Conservation (phyloP, 306 rosid genomes). For the Vachellia collinsii region DNA sequence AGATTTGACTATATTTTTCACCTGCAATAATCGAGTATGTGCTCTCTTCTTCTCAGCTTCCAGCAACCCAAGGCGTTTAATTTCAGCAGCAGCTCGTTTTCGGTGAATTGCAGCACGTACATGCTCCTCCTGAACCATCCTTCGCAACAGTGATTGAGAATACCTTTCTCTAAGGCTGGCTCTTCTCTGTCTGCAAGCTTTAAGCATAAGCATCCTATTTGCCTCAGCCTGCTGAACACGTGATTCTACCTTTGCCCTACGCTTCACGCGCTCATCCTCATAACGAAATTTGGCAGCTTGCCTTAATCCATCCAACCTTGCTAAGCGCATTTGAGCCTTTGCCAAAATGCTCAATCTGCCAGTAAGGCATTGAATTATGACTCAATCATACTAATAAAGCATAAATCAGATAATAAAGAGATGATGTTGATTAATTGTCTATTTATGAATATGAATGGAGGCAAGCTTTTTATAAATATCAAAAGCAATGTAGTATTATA, state of each 20-base stretch:
- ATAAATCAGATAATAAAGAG: constrained; percentile 11
- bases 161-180: constrained; percentile 88
- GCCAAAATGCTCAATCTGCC: constrained; percentile 79
- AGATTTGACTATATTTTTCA: constrained; percentile 70
- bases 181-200: constrained; percentile 81
- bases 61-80: constrained; percentile 68
- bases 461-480: not conserved
- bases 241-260: constrained; percentile 77
- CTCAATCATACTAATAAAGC: constrained; percentile 21
- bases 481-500: constrained; percentile 1
- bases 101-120: constrained; percentile 87
- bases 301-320: constrained; percentile 81
- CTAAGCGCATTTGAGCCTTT: constrained; percentile 82
- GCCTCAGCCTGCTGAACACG: constrained; percentile 90
- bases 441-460: not conserved
- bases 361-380: constrained; percentile 32
- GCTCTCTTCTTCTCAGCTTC: constrained; percentile 94
- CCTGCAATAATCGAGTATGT: constrained; percentile 75
- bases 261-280: constrained; percentile 70
- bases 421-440: not conserved
- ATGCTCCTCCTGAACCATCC: constrained; percentile 84
- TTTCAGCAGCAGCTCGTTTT: constrained; percentile 90
- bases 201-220: constrained; percentile 83
- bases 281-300: constrained; percentile 88
- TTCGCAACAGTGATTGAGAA: constrained; percentile 75